Percentiles rank a stretch among this genome's conserved stretches.
Conservation (phyloP, 441 rosid species). For the Rhodomyrtus psidioides region DNA sequence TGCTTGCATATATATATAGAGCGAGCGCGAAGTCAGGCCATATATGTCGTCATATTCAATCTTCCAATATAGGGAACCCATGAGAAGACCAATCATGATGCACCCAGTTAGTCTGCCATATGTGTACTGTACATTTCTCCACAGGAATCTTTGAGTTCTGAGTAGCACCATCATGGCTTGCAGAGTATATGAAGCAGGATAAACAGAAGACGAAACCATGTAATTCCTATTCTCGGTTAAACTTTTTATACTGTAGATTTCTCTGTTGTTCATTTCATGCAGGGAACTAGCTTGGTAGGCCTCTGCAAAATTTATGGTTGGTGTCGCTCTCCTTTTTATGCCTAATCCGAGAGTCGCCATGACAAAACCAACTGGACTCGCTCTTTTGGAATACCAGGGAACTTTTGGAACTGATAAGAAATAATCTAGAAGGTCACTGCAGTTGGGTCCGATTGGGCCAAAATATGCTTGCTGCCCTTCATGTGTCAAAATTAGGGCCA, state of each 20-base stretch:
- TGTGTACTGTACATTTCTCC: constrained; percentile 22
- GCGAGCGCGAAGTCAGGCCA: constrained; percentile 11
- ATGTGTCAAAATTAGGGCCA: constrained; percentile 16
- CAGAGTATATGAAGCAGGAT: constrained; percentile 13
- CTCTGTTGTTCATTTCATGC: not conserved
- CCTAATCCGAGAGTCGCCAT: constrained; percentile 17
- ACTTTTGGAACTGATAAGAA: constrained; percentile 16
- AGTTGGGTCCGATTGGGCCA: constrained; percentile 17
- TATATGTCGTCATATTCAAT: constrained; percentile 17
- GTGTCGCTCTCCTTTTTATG: constrained; percentile 1
- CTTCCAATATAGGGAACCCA: constrained; percentile 20
- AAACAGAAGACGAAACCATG: not conserved
- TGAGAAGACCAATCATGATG: constrained; percentile 17
- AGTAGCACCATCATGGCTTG: constrained; percentile 17
- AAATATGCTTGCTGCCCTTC: constrained; percentile 23
- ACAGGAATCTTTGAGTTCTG: constrained; percentile 24
- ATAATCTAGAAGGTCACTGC: constrained; percentile 5
- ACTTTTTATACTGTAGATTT: not conserved
- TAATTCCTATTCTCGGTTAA: not conserved
- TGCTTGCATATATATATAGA: constrained; percentile 27
- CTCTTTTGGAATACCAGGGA: constrained; percentile 5
- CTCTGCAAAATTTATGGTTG: not conserved
- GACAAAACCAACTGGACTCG: constrained; percentile 19
- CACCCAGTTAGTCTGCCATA: constrained; percentile 18
- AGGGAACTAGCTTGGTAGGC: not conserved